phyloP scores from a whole-genome alignment of 2,329 filamentous ascomycete species.

The Penicillium sp. region DNA sequence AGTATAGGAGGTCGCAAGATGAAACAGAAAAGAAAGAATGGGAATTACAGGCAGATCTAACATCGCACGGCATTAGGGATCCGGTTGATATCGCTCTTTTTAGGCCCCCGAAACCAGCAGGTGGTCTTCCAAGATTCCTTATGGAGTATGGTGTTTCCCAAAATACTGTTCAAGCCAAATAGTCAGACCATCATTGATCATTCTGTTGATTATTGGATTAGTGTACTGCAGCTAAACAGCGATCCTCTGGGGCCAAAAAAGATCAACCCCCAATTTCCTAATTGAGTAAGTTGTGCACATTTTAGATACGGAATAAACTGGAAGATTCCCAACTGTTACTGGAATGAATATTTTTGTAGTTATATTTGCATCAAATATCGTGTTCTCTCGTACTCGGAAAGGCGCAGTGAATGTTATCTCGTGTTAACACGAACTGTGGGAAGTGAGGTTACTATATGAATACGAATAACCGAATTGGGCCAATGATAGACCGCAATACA shows the following conservation, averaged over 20 bases:
- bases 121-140: background rate
- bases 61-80: background rate
- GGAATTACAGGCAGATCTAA: background rate
- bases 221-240: background rate
- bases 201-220: background rate
- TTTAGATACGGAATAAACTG: background rate
- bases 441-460: background rate
- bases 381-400: background rate
- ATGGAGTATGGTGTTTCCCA: background rate
- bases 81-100: background rate
- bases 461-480: background rate
- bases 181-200: background rate
- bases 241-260: background rate
- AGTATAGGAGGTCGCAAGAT: background rate
- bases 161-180: background rate
- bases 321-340: background rate
- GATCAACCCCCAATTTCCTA: background rate
- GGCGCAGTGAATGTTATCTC: background rate
- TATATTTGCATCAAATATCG: background rate
- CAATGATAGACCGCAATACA: background rate
- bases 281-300: background rate
- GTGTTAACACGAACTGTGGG: background rate
- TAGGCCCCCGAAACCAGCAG: constrained; percentile 7
- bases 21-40: background rate
- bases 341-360: background rate